Percentiles rank a stretch among this genome's conserved stretches.
phyloP scores from a whole-genome alignment of 768 basidiomycete species.

The Nidula microcarpa region DNA sequence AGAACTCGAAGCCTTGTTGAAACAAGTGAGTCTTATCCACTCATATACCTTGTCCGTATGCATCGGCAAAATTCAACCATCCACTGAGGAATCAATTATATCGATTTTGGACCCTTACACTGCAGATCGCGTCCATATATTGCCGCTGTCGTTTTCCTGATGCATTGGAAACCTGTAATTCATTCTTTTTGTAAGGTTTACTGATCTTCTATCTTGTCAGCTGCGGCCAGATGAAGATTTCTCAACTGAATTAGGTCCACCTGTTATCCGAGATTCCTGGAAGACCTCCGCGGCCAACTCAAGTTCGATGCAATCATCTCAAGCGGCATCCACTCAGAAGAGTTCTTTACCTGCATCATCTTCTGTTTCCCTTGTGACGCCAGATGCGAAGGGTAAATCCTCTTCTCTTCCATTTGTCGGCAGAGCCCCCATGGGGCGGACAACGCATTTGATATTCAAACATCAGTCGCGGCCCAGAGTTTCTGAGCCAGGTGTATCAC shows the following conservation, averaged over 20 bases:
- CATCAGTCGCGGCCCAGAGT: constrained; percentile 3
- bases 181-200: too few relatives aligned
- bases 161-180: too few relatives aligned
- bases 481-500: background rate
- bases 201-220: constrained; percentile 23
- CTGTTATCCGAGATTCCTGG: constrained; percentile 65
- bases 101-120: too few relatives aligned
- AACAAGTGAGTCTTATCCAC: constrained; percentile 34
- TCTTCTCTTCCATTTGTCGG: too few relatives aligned
- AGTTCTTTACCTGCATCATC: background rate
- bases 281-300: constrained; percentile 20
- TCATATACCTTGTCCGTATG: too few relatives aligned
- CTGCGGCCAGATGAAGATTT: constrained; percentile 62
- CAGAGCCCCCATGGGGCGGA: too few relatives aligned
- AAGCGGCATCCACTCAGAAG: background rate
- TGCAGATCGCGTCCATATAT: too few relatives aligned
- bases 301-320: background rate
- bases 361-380: background rate
- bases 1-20: constrained; percentile 49
- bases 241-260: constrained; percentile 58
- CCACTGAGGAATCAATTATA: too few relatives aligned
- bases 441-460: constrained; percentile 25
- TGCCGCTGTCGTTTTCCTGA: too few relatives aligned
- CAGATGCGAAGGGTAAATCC: background rate
- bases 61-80: too few relatives aligned